Evolutionary conservation across 345 rosid species (phyloP).

Genomic region (Syzygium oleosum): DNA sequence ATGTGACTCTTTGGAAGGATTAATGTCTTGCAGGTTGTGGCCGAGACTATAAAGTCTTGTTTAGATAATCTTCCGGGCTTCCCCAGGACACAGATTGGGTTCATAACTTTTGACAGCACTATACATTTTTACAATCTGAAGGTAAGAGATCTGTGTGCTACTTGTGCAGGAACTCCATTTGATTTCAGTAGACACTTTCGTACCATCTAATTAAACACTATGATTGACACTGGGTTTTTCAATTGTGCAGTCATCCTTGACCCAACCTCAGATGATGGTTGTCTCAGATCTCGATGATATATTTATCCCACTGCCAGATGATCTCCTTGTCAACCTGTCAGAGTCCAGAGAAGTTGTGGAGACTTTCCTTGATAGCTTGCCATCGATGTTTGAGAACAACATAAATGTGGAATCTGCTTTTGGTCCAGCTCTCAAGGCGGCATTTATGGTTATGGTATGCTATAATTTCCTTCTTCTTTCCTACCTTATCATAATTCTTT

Average conservation of each 20-base stretch:
- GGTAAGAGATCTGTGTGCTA: conserved; percentile 34
- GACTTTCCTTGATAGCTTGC: conserved; percentile 84
- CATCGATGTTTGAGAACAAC: conserved; percentile 89
- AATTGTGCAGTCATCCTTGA: conserved; percentile 76
- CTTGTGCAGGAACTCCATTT: not conserved
- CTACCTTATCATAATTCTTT: not conserved
- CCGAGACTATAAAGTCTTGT: conserved; percentile 89
- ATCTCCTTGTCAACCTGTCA: conserved; percentile 96
- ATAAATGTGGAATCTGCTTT: conserved; percentile 92
- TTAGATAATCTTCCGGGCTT: conserved; percentile 92
- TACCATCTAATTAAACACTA: not conserved
- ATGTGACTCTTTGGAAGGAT: not conserved
- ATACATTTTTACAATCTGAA: conserved; percentile 96
- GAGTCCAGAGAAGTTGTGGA: conserved; percentile 93
- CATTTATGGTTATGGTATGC: conserved; percentile 94
- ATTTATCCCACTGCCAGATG: conserved; percentile 91
- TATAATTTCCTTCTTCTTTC: conserved; percentile 1
- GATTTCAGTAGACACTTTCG: not conserved
- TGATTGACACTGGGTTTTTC: conserved; percentile 1
- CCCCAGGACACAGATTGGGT: conserved; percentile 98
- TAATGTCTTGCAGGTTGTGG: conserved; percentile 54
- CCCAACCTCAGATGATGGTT: conserved; percentile 99
- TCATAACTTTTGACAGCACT: conserved; percentile 96
- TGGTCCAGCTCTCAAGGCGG: conserved; percentile 96
- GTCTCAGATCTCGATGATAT: conserved; percentile 94